Evolutionary conservation across 1,284 basidiomycete genomes (phyloP).

Genomic region (Boletus semigastroideus): DNA sequence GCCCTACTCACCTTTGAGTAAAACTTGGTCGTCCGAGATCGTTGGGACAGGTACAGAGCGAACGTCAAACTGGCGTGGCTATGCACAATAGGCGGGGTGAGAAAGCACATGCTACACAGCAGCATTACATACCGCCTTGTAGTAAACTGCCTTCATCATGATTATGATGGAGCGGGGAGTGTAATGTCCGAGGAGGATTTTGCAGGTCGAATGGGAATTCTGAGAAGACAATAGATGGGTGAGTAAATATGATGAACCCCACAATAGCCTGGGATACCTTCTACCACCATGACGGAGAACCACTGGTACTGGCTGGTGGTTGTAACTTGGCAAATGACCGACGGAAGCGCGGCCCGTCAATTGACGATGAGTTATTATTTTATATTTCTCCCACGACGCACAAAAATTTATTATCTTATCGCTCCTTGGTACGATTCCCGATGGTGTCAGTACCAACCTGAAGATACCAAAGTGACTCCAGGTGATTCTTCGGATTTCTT

Average conservation of each 20-base stretch:
- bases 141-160: conserved; percentile 26
- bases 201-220: background rate
- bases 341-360: background rate
- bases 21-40: conserved; percentile 52
- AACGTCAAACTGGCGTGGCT: conserved; percentile 45
- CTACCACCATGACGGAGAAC: background rate
- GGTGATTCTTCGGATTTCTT: too few relatives aligned
- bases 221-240: background rate
- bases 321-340: background rate
- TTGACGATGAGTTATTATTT: too few relatives aligned
- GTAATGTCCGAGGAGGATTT: background rate
- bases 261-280: conserved; percentile 12
- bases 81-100: background rate
- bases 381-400: too few relatives aligned
- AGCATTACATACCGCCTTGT: conserved; percentile 13
- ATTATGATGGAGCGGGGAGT: background rate
- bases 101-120: background rate
- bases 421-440: too few relatives aligned
- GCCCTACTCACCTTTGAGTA: conserved; percentile 49
- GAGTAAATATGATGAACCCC: background rate
- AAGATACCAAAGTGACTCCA: too few relatives aligned
- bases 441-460: too few relatives aligned
- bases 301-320: too few relatives aligned
- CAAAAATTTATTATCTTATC: too few relatives aligned
- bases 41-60: conserved; percentile 54